Evolutionary conservation across 139 green algal genomes (phyloP).

Genomic region (Axilococcus clingmanii): DNA sequence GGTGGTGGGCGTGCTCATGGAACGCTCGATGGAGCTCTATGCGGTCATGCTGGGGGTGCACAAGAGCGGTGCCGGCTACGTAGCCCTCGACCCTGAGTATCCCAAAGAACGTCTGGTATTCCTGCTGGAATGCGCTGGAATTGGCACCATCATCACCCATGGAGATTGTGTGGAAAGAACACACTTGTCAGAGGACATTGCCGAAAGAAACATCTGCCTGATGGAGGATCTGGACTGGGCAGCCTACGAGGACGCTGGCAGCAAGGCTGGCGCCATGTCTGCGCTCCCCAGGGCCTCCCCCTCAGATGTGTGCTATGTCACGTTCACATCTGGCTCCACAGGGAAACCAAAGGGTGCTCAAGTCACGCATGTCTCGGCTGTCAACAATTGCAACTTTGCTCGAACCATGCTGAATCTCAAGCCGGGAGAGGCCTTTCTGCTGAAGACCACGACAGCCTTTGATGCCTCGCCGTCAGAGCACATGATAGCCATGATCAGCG

Average conservation of each 20-base stretch:
- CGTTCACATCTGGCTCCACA: constrained; percentile 56
- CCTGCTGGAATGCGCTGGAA: constrained; percentile 33
- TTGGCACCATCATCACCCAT: constrained; percentile 2
- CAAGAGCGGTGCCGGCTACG: constrained; percentile 29
- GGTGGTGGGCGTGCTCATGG: constrained; percentile 23
- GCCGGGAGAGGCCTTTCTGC: too few relatives aligned
- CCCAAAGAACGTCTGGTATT: constrained; percentile 24
- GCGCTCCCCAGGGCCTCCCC: background rate
- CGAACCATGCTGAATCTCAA: too few relatives aligned
- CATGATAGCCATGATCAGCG: too few relatives aligned
- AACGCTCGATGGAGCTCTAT: constrained; percentile 28
- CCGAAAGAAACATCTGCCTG: background rate
- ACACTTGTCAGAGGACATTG: background rate
- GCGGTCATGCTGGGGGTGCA: constrained; percentile 26
- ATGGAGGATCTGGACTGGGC: background rate
- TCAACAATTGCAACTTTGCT: too few relatives aligned
- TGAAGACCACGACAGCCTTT: too few relatives aligned
- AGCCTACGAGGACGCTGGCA: background rate
- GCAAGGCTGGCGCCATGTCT: background rate
- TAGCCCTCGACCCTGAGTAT: constrained; percentile 36
- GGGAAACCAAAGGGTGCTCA: constrained; percentile 46
- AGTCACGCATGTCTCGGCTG: constrained; percentile 27
- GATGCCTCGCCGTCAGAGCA: too few relatives aligned
- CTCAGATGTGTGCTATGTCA: constrained; percentile 39
- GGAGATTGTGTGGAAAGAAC: background rate